phyloP scores from a whole-genome alignment of 495 filamentous ascomycete species.

The Hypoxylon lenormandii region DNA sequence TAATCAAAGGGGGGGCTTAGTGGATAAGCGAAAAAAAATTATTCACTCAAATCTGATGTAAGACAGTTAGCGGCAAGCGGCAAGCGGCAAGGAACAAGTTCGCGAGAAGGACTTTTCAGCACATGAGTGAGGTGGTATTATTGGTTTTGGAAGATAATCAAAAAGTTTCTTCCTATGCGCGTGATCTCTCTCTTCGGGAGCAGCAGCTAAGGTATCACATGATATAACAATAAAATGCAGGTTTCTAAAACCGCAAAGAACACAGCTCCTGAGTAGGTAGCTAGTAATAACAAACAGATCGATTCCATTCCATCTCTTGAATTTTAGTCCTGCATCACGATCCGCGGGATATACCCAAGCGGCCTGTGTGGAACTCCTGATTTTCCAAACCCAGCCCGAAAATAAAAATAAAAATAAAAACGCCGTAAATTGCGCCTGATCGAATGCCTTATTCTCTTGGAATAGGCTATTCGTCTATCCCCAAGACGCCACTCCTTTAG shows the following conservation, averaged over 20 bases:
- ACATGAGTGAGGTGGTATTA: slow-evolving; percentile 25
- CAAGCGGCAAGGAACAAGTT: no score
- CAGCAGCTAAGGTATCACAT: slow-evolving; percentile 42
- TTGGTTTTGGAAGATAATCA: slow-evolving; percentile 6
- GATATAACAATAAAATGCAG: slow-evolving; percentile 7
- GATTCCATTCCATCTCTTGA: slow-evolving; percentile 16
- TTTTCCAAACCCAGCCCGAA: slow-evolving; percentile 15
- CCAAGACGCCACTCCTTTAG: slow-evolving; percentile 22
- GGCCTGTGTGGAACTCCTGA: slow-evolving; percentile 6
- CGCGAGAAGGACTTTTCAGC: slow-evolving; percentile 24
- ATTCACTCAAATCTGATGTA: slow-evolving; percentile 37
- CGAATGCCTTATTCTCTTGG: slow-evolving; percentile 10
- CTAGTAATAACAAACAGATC: slow-evolving; percentile 9
- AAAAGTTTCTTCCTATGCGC: slow-evolving; percentile 17
- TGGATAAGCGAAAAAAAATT: slow-evolving; percentile 7
- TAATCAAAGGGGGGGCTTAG: not conserved
- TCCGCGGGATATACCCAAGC: slow-evolving; percentile 17
- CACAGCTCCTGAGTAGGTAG: slow-evolving; percentile 22
- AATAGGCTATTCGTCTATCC: slow-evolving; percentile 35
- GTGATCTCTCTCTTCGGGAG: slow-evolving; percentile 23
- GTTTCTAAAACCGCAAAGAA: slow-evolving; percentile 14
- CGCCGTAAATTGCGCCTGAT: slow-evolving; percentile 28
- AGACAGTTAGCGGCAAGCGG: slow-evolving; percentile 8
- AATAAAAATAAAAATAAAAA: no score
- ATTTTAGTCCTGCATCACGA: no score